phyloP scores from a whole-genome alignment of 2,329 filamentous ascomycete genomes.

The Diaporthe citri region DNA sequence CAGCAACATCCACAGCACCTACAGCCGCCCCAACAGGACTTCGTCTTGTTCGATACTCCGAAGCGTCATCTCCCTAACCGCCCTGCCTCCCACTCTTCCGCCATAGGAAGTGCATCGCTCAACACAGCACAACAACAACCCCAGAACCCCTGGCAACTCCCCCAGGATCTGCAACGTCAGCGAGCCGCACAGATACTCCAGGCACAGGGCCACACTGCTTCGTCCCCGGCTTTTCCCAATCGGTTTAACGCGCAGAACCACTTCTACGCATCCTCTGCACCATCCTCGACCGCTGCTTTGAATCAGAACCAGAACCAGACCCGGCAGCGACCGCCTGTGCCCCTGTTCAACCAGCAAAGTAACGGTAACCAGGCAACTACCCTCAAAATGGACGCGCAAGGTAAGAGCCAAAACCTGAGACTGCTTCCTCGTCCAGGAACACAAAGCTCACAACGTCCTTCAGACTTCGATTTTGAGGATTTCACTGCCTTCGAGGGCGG shows the following conservation, averaged over 20 bases:
- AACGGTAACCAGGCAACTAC: slow-evolving; percentile 61
- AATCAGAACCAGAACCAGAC: slow-evolving; percentile 60
- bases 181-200: slow-evolving; percentile 71
- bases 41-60: slow-evolving; percentile 79
- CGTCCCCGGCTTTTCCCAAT: slow-evolving; percentile 67
- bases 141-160: slow-evolving; percentile 49
- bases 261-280: slow-evolving; percentile 77
- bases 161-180: slow-evolving; percentile 62
- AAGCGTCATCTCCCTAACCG: slow-evolving; percentile 59
- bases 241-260: slow-evolving; percentile 68
- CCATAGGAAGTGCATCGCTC: slow-evolving; percentile 59
- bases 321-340: slow-evolving; percentile 73
- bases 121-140: slow-evolving; percentile 52
- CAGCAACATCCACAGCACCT: slow-evolving; percentile 61
- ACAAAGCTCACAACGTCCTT: slow-evolving; percentile 50
- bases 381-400: slow-evolving; percentile 68
- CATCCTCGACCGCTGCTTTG: slow-evolving; percentile 70
- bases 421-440: slow-evolving; percentile 41
- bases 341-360: slow-evolving; percentile 76
- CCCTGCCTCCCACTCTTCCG: slow-evolving; percentile 54
- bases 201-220: slow-evolving; percentile 66
- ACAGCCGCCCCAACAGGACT: slow-evolving; percentile 76
- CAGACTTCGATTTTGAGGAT: slow-evolving; percentile 71
- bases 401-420: slow-evolving; percentile 53
- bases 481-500: slow-evolving; percentile 69